Base-by-base conservation (phyloP, 805 yeast species). In the Schwanniomyces polymorphus region DNA sequence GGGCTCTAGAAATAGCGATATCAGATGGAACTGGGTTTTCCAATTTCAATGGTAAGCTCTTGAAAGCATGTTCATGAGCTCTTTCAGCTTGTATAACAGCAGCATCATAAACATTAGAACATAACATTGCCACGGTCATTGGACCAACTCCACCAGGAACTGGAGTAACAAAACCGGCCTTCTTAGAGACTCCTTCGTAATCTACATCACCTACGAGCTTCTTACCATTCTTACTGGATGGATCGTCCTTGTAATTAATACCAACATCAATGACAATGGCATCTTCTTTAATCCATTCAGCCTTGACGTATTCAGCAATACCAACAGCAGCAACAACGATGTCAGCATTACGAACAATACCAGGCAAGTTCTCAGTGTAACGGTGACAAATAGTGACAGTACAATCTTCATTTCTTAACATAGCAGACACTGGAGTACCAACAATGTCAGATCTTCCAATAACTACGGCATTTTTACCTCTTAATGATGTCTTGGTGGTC, bases 131-230 rank as follows among this genome's bases (percentile, higher is more conserved):
- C 41, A 92, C 97, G 25, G 99, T 92, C 98, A 92, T 92, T 54
- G 99, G 99, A 35, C 99, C 99, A 52, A 92, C 98, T 58, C 98
- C 98, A 64, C 98, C 98, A 27, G 99, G 99, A 46, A 92, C 99
- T 14, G 99, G 99, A 5, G 98, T 91, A 52, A 94, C 80, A 57
- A 78, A 80, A 10, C 84, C 70, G 2, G 91, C 94, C 45, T 76
- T 78, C 43, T 73, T 64, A 47, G 76, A 67, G 45, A 89, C 91
- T 27, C 83, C 72, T 45, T 75, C 86, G 60, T 76, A 92, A 59
- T 91, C 97, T 38, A 90, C 97, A 65, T 92, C 99, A 53, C 99
- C 99, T n/a, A 89, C 96, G 64, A 92, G 74, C 62, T 84, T 82
- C 60, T 76, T 81, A 18, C 97, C 97, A 21, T 87, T 82, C 63